Evolutionary conservation across 1,139 yeast species (phyloP), one percentile per base, ranked within the genome.

Genomic region (Geotrichum citri-aurantii): DNA sequence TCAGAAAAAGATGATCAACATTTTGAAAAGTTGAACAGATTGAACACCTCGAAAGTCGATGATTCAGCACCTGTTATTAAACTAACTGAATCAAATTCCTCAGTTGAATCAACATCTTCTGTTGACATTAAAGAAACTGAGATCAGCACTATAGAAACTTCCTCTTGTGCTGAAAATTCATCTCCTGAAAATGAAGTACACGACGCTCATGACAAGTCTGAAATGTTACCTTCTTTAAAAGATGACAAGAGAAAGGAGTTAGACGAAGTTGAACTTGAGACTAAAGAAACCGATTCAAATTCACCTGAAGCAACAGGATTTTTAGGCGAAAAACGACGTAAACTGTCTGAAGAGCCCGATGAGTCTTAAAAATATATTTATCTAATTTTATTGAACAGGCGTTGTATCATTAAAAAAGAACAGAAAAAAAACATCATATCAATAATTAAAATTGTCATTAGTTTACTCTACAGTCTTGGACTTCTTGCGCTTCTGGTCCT

Each of bases 241-340:
- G 48, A 50, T 10, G 48, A 50, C 10, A 50, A 50, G 24, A 23
- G 53, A 19, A 50, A 37, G 26, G 21, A 23, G 12, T 19, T 7
- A 21, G 46, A 33, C 11, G 47, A 50, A 7, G 11, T 5, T 17
- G 46, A 17, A 7, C 21, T 8, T n/a, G 40, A 29, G 12, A 3
- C 46, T 11, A 14, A 29, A 50, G 14, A 7, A 10, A 6, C 21
- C 3, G 19, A 10, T 50, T 33, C 53, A 14, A 6, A n/a, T 21
- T 14, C 23, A 11, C 21, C 48, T 19, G 57, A 51, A 48, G 54
- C 50, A 2, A 52, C 52, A 12, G 56, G 56, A 17, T 12, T 42
- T 1, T 50, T 52, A 14, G 59, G 59, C 12, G 59, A 56, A 37
- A 56, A 56, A 52, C 56, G 59, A n/a, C 59, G 56, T 4, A 44